Evolutionary conservation across 1,284 basidiomycete genomes (phyloP).

Genomic region (Ganoderma sinense): DNA sequence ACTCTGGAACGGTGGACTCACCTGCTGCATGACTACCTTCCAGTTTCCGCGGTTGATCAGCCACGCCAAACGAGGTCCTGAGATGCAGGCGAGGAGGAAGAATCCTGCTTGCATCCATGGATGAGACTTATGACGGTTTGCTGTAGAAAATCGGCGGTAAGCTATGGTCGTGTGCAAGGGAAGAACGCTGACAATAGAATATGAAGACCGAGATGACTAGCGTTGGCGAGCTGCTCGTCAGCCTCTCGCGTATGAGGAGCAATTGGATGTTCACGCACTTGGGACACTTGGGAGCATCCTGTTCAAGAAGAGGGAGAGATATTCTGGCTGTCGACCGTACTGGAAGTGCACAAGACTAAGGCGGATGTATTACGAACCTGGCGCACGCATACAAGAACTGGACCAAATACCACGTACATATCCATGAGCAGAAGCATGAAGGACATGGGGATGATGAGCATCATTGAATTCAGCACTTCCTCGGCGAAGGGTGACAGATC

Average conservation of each 20-base stretch:
- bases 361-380: too few species aligned
- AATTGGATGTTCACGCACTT: slow-evolving; percentile 56
- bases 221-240: neutral
- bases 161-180: neutral
- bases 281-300: slow-evolving; percentile 71
- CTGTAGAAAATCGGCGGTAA: slow-evolving; percentile 43
- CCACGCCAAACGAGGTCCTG: slow-evolving; percentile 72
- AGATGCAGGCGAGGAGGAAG: slow-evolving; percentile 62
- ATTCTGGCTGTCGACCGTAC: slow-evolving; percentile 63
- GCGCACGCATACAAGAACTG: too few species aligned
- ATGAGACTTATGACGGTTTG: slow-evolving; percentile 66
- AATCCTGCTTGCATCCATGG: slow-evolving; percentile 60
- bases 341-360: slow-evolving; percentile 76
- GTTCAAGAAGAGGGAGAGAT: slow-evolving; percentile 53
- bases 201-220: slow-evolving; percentile 76
- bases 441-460: slow-evolving; percentile 73
- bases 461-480: slow-evolving; percentile 69
- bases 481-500: slow-evolving; percentile 59
- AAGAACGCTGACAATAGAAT: slow-evolving; percentile 74
- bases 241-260: neutral
- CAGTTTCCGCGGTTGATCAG: slow-evolving; percentile 73
- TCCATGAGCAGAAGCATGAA: slow-evolving; percentile 80
- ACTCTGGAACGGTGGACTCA: slow-evolving; percentile 39
- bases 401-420: slow-evolving; percentile 57
- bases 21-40: slow-evolving; percentile 76